Evolutionary conservation across 129 eudicot genomes (phyloP).

Genomic region (Lactuca saligna): DNA sequence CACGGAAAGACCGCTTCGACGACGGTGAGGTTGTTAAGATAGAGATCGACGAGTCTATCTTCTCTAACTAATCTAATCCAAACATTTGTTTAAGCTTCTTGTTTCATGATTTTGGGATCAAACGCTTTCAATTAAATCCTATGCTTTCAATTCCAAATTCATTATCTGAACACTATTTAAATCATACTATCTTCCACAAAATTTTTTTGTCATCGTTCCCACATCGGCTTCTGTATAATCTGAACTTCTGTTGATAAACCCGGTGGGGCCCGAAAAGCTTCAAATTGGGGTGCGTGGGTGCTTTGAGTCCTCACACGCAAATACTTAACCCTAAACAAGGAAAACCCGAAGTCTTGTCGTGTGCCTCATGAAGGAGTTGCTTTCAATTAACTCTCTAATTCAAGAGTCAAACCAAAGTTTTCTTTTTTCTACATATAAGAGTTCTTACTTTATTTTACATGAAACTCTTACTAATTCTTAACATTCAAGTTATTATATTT

Average conservation of each 20-base stretch:
- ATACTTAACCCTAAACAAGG: background rate
- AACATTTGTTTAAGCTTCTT: slow-evolving; percentile 9
- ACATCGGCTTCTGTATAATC: background rate
- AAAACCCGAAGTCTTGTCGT: background rate
- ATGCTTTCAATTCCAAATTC: background rate
- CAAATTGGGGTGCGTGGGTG: background rate
- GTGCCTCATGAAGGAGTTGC: background rate
- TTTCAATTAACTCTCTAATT: background rate
- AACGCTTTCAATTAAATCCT: background rate
- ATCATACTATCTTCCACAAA: no score
- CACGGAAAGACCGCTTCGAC: slow-evolving; percentile 67
- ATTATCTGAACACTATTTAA: background rate
- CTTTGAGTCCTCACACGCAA: background rate
- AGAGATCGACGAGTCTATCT: slow-evolving; percentile 66
- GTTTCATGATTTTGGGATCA: background rate
- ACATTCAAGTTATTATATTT: no score
- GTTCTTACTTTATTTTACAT: no score
- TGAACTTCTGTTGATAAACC: background rate
- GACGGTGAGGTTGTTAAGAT: slow-evolving; percentile 62
- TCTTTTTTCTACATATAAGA: background rate
- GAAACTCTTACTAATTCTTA: no score
- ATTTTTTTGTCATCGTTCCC: background rate
- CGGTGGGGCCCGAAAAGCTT: background rate
- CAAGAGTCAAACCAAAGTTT: background rate
- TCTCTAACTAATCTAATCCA: slow-evolving; percentile 25